Evolutionary conservation across 805 yeast genomes (phyloP).

Genomic region (Wickerhamiella alocasiicola): DNA sequence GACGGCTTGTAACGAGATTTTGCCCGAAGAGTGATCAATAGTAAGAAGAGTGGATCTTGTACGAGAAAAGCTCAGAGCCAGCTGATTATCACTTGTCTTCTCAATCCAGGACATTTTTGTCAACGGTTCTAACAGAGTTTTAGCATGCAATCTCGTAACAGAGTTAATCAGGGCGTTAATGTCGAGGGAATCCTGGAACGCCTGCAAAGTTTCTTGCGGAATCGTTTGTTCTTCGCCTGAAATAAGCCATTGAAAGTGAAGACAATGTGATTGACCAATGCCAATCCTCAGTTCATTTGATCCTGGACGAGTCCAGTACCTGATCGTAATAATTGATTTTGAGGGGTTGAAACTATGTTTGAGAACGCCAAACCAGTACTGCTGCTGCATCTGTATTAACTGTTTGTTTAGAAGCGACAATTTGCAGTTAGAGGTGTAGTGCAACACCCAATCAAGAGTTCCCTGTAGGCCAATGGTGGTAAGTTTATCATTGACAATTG

Average conservation of each 20-base stretch:
- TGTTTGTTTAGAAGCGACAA: conserved; percentile 49
- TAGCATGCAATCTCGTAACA: conserved; percentile 18
- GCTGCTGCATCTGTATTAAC: conserved; percentile 36
- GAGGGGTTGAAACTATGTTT: conserved; percentile 44
- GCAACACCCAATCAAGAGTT: conserved; percentile 44
- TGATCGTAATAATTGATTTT: conserved; percentile 40
- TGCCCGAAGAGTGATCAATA: conserved; percentile 21
- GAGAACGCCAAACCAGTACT: conserved; percentile 48
- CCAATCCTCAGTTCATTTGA: conserved; percentile 32
- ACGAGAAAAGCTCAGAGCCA: conserved; percentile 11
- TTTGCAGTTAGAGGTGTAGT: conserved; percentile 52
- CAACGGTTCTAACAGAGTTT: conserved; percentile 10
- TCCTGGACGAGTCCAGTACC: conserved; percentile 51
- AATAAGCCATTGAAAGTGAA: conserved; percentile 23
- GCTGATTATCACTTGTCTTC: conserved; percentile 4
- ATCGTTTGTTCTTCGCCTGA: conserved; percentile 2
- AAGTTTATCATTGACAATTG: conserved; percentile 42
- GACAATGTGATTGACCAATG: conserved; percentile 36
- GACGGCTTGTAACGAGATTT: conserved; percentile 11
- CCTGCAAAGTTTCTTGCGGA: conserved; percentile 4
- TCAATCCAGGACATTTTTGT: conserved; percentile 17
- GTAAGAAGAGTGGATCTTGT: conserved; percentile 24
- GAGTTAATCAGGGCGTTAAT: conserved; percentile 13
- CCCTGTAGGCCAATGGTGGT: conserved; percentile 36
- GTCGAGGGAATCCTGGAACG: conserved; percentile 8